Conservation (phyloP, 2,329 filamentous ascomycete genomes). For the Ophiostoma sp. region DNA sequence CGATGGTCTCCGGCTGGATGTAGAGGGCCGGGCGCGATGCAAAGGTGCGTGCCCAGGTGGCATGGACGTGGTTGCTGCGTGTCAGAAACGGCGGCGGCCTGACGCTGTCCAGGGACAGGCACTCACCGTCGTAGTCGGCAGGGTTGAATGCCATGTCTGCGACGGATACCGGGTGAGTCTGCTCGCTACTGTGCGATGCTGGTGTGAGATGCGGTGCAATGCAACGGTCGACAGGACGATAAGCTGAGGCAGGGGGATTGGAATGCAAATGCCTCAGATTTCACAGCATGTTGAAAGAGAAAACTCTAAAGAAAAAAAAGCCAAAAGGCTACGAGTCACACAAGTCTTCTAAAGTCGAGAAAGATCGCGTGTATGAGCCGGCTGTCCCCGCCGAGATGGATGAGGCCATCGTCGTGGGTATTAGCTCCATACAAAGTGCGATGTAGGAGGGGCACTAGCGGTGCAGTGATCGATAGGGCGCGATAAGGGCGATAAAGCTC, state of each 20-base stretch:
- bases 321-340: background rate
- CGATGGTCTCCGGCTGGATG: conserved; percentile 72
- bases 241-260: background rate
- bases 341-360: background rate
- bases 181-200: background rate
- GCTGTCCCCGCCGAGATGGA: background rate
- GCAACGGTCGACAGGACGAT: background rate
- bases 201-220: background rate
- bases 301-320: background rate
- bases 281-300: background rate
- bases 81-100: conserved; percentile 66
- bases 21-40: conserved; percentile 85
- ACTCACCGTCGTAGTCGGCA: conserved; percentile 26
- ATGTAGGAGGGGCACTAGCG: conserved; percentile 12
- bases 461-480: background rate
- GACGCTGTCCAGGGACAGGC: conserved; percentile 18
- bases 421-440: conserved; percentile 5
- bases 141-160: conserved; percentile 24
- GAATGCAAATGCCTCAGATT: background rate
- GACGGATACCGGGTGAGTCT: background rate
- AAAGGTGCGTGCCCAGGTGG: conserved; percentile 94
- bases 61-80: conserved; percentile 65
- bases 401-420: conserved; percentile 9
- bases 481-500: background rate
- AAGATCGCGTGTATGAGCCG: background rate